These are phyloP conservation scores for Planoprotostelium fungivorum DNA, from an alignment of 78 protist genomes.

Conservation along the genomic window DNA sequence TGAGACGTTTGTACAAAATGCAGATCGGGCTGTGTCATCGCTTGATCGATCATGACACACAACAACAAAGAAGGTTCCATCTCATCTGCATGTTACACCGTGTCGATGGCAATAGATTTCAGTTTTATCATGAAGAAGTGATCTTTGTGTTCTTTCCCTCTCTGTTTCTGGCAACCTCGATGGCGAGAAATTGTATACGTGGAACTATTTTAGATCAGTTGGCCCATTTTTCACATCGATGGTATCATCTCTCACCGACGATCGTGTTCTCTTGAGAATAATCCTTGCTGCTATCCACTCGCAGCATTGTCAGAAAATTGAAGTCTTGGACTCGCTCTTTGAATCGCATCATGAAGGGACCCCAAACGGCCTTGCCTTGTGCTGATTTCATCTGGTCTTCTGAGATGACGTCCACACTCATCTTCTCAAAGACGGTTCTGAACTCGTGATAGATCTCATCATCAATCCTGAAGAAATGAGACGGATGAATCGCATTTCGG, in stretches of 20 bases:
- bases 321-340: background rate
- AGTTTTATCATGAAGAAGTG: no score
- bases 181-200: background rate
- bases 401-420: background rate
- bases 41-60: no score
- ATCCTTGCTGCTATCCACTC: background rate
- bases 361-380: background rate
- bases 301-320: background rate
- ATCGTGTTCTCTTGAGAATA: background rate
- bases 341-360: background rate
- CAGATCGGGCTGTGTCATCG: no score
- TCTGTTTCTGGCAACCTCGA: background rate
- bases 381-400: background rate
- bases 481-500: background rate
- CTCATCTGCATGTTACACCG: no score
- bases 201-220: no score
- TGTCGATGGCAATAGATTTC: no score
- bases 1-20: no score
- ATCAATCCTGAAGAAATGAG: background rate
- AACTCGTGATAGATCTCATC: background rate
- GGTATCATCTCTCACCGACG: background rate
- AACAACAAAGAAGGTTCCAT: no score
- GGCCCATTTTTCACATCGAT: background rate
- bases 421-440: background rate
- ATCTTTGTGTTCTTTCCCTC: background rate